A percentile compares a stretch with the other conserved stretches of the same genome.
These are phyloP conservation scores for Lactarius pseudohatsudake DNA, from an alignment of 768 basidiomycete genomes.

Conservation along the genomic window DNA sequence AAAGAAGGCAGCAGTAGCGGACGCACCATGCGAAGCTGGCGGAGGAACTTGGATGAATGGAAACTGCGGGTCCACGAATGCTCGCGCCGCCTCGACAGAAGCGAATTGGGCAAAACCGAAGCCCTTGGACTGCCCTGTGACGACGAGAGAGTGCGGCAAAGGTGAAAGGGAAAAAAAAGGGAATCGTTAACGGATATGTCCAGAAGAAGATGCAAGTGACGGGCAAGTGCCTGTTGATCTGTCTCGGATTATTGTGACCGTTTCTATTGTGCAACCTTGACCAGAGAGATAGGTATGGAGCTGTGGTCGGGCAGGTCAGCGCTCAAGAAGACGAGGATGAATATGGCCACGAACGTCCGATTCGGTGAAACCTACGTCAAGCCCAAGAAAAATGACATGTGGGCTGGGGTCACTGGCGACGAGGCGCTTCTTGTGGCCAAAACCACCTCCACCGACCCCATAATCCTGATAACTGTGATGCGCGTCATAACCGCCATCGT, in stretches of 20 bases:
- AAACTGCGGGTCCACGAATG: slow-evolving; percentile 88
- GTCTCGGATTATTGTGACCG: slow-evolving; percentile 94
- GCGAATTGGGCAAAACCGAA: slow-evolving; percentile 97
- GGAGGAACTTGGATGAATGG: slow-evolving; percentile 94
- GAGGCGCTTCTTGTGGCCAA: slow-evolving; percentile 66
- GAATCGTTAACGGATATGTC: slow-evolving; percentile 68
- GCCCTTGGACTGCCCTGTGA: slow-evolving; percentile 83
- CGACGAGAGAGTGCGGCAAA: slow-evolving; percentile 18
- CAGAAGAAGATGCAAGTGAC: slow-evolving; percentile 66
- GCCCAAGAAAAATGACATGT: slow-evolving; percentile 93
- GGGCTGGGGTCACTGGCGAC: slow-evolving; percentile 83
- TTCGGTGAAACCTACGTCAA: slow-evolving; percentile 91
- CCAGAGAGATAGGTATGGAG: slow-evolving; percentile 75
- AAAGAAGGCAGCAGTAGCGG: slow-evolving; percentile 68
- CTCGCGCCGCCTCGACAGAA: slow-evolving; percentile 79
- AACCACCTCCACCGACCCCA: slow-evolving; percentile 23
- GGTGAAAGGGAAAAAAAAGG: slow-evolving; percentile 40
- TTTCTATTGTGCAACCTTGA: slow-evolving; percentile 74
- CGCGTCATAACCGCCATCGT: slow-evolving; percentile 45
- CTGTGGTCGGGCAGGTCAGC: slow-evolving; percentile 44
- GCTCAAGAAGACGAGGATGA: slow-evolving; percentile 33
- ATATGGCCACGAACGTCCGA: slow-evolving; percentile 72
- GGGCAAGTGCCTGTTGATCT: slow-evolving; percentile 93
- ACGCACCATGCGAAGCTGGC: slow-evolving; percentile 82
- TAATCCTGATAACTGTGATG: slow-evolving; percentile 36